These are phyloP conservation scores for Saposhnikovia divaricata DNA, from an alignment of 129 eudicot species.

Conservation along the genomic window DNA sequence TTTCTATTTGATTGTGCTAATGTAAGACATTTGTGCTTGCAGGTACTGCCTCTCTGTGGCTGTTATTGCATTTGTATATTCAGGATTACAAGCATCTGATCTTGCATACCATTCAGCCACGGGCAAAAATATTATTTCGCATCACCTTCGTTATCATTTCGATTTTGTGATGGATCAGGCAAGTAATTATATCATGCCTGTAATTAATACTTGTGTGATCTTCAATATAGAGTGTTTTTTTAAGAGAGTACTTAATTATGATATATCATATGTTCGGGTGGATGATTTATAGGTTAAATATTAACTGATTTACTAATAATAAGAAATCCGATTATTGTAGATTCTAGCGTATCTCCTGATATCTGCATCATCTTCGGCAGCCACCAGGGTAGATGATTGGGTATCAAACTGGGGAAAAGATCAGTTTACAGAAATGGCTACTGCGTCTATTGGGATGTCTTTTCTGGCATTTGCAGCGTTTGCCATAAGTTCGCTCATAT, in stretches of 20 bases:
- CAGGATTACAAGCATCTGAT: constrained; percentile 66
- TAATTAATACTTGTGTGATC: neutral
- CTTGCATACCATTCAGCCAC: constrained; percentile 39
- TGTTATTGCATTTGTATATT: constrained; percentile 54
- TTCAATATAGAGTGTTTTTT: neutral
- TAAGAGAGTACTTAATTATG: neutral
- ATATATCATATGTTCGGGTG: neutral
- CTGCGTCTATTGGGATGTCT: constrained; percentile 71
- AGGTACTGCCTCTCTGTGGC: constrained; percentile 65
- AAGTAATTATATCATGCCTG: constrained; percentile 20
- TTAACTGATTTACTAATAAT: neutral
- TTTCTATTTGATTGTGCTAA: neutral
- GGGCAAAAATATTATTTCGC: constrained; percentile 33
- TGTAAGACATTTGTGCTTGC: constrained; percentile 10
- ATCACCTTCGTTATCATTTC: constrained; percentile 50
- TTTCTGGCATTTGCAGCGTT: constrained; percentile 64
- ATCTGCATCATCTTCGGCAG: constrained; percentile 87
- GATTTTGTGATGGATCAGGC: constrained; percentile 87
- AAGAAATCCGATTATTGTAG: constrained; percentile 27
- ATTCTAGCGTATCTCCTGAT: constrained; percentile 73
- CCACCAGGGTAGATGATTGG: constrained; percentile 80
- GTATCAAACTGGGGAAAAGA: constrained; percentile 86
- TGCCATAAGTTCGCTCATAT: constrained; percentile 70
- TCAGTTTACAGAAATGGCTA: constrained; percentile 69
- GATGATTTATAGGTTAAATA: neutral